Base-by-base conservation (phyloP, 2,329 filamentous ascomycete genomes). In the Paraphoma sp. region DNA sequence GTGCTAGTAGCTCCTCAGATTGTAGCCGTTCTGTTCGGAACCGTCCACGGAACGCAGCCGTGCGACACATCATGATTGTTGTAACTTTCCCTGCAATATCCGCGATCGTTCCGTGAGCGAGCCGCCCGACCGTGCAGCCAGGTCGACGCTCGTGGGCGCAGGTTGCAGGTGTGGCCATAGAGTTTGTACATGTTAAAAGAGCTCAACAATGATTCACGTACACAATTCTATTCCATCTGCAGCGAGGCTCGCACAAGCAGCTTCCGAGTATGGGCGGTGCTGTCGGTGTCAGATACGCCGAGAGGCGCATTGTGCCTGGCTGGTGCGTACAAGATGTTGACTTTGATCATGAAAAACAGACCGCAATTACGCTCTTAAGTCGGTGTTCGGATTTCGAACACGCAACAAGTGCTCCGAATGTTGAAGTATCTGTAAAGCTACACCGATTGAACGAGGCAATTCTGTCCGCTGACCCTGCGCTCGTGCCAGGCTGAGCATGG, bases 401-500 rank as follows among this genome's bases (percentile, higher is more conserved):
- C 8, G 40, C 10, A 16, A n/a, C 40, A 16, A 17, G 16, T 16
- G 10, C 40, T 42, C n/a, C 40, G 40, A 42, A 17, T 42, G 16
- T 42, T 42, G 14, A 17, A n/a, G 40, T 16, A n/a, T 8, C 11
- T n/a, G 14, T 16, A 9, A 38, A 17, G 40, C 16, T 17, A 9
- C 11, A n/a, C 16, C 16, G 40, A 42, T 54, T 57, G 28, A 59
- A 64, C 43, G 47, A 53, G 67, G 66, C 52, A 70, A 65, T 57
- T 49, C 48, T 51, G 62, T 51, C 64, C 66, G 66, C 64, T 57
- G 31, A 33, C 18, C 42, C 41, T 47, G 57, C 38, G 56, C 51
- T 57, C 52, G 54, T 56, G 49, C 49, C 42, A 36, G 33, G 31
- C 45, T 47, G 31, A 42, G 48, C 46, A 45, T 59, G 47, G 62